phyloP scores from a whole-genome alignment of 192 early-diverging fungal genomes.

The Kappamyces sp. region DNA sequence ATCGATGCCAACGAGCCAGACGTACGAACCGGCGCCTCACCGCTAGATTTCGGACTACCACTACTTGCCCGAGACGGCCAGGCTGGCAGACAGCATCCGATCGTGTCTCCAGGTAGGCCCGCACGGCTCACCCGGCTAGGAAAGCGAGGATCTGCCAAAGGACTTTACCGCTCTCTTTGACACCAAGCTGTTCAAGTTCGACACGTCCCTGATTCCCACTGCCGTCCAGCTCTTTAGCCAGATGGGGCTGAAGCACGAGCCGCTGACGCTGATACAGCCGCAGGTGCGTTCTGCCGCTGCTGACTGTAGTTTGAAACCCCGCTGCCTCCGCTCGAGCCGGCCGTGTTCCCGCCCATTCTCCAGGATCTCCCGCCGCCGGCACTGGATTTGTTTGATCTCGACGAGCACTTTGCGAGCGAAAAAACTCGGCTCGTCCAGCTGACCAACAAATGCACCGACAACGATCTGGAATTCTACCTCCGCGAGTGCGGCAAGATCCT shows the following conservation, averaged over 20 bases:
- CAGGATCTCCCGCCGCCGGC: slow-evolving; percentile 53
- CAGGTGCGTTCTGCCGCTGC: slow-evolving; percentile 27
- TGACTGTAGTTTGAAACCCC: slow-evolving; percentile 53
- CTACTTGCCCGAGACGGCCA: slow-evolving; percentile 48
- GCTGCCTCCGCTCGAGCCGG: slow-evolving; percentile 54
- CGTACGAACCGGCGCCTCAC: slow-evolving; percentile 17
- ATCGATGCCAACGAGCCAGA: slow-evolving; percentile 64
- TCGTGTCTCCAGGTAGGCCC: slow-evolving; percentile 47
- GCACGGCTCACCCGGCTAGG: slow-evolving; percentile 13
- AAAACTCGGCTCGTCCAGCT: slow-evolving; percentile 48
- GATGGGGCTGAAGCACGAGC: slow-evolving; percentile 48
- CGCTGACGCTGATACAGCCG: slow-evolving; percentile 55
- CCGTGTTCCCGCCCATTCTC: slow-evolving; percentile 52
- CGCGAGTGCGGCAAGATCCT: slow-evolving; percentile 56
- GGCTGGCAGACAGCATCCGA: slow-evolving; percentile 42
- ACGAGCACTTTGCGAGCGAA: slow-evolving; percentile 56
- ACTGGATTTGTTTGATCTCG: slow-evolving; percentile 58
- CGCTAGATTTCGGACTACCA: slow-evolving; percentile 55
- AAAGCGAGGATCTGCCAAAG: slow-evolving; percentile 61
- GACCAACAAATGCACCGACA: slow-evolving; percentile 59
- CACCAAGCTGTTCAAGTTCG: slow-evolving; percentile 48
- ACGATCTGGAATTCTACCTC: slow-evolving; percentile 61
- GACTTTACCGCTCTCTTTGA: slow-evolving; percentile 61
- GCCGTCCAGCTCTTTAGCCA: slow-evolving; percentile 45
- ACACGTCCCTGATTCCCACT: slow-evolving; percentile 43